phyloP scores from a whole-genome alignment of 306 rosid species.

The Mimosa pudica region DNA sequence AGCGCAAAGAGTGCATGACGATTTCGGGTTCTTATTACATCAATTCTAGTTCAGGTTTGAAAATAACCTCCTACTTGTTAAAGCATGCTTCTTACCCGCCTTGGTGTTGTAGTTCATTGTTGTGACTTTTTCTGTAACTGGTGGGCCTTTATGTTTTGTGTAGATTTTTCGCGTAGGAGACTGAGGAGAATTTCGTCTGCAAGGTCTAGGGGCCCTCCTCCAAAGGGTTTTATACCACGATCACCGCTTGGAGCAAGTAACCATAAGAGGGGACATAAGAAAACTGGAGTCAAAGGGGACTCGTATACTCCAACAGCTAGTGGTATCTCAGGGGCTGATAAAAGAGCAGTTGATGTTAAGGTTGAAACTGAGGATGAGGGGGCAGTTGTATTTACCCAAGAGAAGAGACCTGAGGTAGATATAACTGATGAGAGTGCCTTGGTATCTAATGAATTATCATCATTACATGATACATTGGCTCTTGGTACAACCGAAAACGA shows the following conservation, averaged over 20 bases:
- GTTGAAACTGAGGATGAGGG: constrained; percentile 40
- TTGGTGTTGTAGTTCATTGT: constrained; percentile 13
- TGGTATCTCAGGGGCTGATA: constrained; percentile 34
- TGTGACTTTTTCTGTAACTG: background rate
- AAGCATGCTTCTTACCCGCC: background rate
- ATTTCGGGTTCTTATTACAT: constrained; percentile 48
- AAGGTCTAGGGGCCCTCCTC: constrained; percentile 51
- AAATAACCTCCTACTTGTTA: constrained; percentile 25
- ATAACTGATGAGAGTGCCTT: constrained; percentile 37
- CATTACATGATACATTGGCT: constrained; percentile 31
- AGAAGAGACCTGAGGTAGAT: constrained; percentile 44
- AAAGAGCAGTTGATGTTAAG: constrained; percentile 39
- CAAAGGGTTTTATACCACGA: constrained; percentile 64
- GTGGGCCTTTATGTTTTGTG: constrained; percentile 17
- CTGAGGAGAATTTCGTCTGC: constrained; percentile 53
- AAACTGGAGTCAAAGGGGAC: constrained; percentile 49
- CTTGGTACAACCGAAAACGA: constrained; percentile 41
- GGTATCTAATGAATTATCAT: constrained; percentile 42
- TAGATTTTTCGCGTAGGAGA: constrained; percentile 73
- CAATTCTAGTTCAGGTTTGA: constrained; percentile 63
- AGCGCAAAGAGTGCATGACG: constrained; percentile 49
- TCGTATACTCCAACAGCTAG: constrained; percentile 50
- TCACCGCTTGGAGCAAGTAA: constrained; percentile 39
- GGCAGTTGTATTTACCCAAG: constrained; percentile 41
- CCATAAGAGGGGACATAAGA: constrained; percentile 46